Base-by-base conservation (phyloP, 371 early-diverging fungal species). In the Mucor sp. region DNA sequence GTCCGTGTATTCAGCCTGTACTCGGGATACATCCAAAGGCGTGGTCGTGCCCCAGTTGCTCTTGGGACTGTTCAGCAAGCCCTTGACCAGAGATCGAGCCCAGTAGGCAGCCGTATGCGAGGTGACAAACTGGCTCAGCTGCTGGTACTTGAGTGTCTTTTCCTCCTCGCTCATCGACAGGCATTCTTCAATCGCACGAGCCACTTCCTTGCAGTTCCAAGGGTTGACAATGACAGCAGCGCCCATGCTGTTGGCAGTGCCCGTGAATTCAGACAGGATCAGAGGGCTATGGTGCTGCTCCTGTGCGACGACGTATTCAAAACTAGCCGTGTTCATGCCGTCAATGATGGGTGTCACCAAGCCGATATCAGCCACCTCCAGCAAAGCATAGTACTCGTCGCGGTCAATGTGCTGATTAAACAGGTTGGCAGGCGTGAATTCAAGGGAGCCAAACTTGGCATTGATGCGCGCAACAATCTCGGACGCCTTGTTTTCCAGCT, bases 271-370 rank as follows among this genome's bases (percentile, higher is more conserved):
- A 61, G 93, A 93, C 56, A 99, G 78, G 21, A 99, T 95, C 50
- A 99, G 82, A 17, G 97, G 94, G 0, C 96, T 95, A 64, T 91
- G 83, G 62, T 91, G 92, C 41, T 94, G 92, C 60, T 94, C 93
- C 78, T 99, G 99, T 81, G 97, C 98, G 33, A 98, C 91, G 53
- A 99, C 89, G 79, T 94, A 99, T 79, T 99, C 99, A 67, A 98
- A 94, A 50, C 95, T 93, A 0, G 98, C 97, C 7, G 99, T 92
- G 80, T 99, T 99, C 99, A 99, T 99, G 43, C 99, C 99, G 74
- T 99, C 99, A 25, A 97, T 88, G 14, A 99, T 84, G 39, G 95
- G 91, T 6, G 99, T 99, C 59, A 99, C 95, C 23, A 99, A 74
- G 17, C 95, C 95, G 14, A 94, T 91, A 79, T 99, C 99, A 28